Evolutionary conservation across 345 rosid genomes (phyloP).

Genomic region (Citrus glauca): DNA sequence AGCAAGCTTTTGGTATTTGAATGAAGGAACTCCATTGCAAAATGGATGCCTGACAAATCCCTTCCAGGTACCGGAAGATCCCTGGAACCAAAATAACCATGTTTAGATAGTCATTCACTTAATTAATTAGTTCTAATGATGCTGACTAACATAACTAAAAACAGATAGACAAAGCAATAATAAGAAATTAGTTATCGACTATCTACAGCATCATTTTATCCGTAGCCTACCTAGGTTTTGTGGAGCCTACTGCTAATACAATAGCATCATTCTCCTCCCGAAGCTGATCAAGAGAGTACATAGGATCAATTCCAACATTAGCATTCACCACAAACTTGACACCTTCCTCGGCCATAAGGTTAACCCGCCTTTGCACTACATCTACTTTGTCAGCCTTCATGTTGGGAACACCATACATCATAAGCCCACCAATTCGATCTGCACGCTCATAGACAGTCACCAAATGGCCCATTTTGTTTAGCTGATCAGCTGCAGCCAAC

Average conservation of each 20-base stretch:
- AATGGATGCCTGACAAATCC: slow-evolving; percentile 83
- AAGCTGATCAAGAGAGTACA: slow-evolving; percentile 66
- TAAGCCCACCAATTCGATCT: slow-evolving; percentile 98
- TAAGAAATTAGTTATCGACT: background rate
- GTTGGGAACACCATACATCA: slow-evolving; percentile 99
- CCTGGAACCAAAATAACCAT: slow-evolving; percentile 44
- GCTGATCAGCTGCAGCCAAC: slow-evolving; percentile 97
- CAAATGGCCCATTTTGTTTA: slow-evolving; percentile 87
- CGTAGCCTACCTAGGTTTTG: slow-evolving; percentile 76
- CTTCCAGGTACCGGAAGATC: slow-evolving; percentile 97
- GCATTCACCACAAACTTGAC: slow-evolving; percentile 86
- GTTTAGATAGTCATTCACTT: background rate
- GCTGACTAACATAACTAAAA: background rate
- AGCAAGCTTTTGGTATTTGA: slow-evolving; percentile 96
- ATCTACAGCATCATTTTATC: background rate
- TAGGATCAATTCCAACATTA: slow-evolving; percentile 76
- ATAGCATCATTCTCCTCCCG: slow-evolving; percentile 80
- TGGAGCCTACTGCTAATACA: slow-evolving; percentile 89
- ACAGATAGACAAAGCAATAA: background rate
- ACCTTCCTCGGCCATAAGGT: slow-evolving; percentile 91
- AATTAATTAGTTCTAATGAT: background rate
- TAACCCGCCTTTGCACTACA: slow-evolving; percentile 88
- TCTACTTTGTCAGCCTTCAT: slow-evolving; percentile 95
- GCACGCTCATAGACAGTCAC: slow-evolving; percentile 96
- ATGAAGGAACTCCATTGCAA: slow-evolving; percentile 98